Percentiles rank a stretch among this genome's conserved stretches.
These are phyloP conservation scores for Phytophthora melonis DNA, from an alignment of 352 stramenopile genomes.

Conservation along the genomic window DNA sequence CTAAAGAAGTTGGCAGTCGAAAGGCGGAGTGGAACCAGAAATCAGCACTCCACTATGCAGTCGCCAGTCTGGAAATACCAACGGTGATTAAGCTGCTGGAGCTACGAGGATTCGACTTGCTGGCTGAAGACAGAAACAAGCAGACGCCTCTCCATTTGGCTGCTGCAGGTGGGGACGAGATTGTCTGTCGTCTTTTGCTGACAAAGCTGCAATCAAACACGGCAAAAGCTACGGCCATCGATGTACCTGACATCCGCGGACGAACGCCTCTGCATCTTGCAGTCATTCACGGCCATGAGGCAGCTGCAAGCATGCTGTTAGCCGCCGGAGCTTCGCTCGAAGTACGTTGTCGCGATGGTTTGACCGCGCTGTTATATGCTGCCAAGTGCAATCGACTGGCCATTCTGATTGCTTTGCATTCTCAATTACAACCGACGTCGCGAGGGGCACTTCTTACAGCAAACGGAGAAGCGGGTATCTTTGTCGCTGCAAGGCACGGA, in stretches of 20 bases:
- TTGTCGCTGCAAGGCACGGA: constrained; percentile 52
- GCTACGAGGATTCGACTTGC: constrained; percentile 51
- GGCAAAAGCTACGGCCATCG: constrained; percentile 34
- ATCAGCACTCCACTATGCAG: constrained; percentile 60
- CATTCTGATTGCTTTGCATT: constrained; percentile 58
- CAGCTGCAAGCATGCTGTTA: constrained; percentile 47
- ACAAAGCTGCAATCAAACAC: constrained; percentile 28
- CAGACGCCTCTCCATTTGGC: constrained; percentile 62
- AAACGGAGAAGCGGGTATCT: constrained; percentile 52
- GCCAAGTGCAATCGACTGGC: constrained; percentile 57
- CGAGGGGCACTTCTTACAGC: constrained; percentile 34
- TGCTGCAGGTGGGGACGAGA: constrained; percentile 48
- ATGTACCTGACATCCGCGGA: constrained; percentile 43
- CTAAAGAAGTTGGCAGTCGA: constrained; percentile 31
- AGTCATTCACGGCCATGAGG: constrained; percentile 56
- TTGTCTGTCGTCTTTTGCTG: constrained; percentile 55
- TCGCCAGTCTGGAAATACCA: constrained; percentile 44
- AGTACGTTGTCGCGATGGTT: constrained; percentile 44
- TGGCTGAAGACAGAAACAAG: constrained; percentile 52
- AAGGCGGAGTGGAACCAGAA: constrained; percentile 54
- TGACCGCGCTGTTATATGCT: constrained; percentile 61
- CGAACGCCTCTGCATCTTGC: constrained; percentile 62
- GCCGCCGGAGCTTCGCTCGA: constrained; percentile 47
- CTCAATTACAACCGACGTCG: constrained; percentile 22
- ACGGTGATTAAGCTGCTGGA: constrained; percentile 50